Evolutionary conservation across 2,329 filamentous ascomycete species (phyloP).

Genomic region (Phialophora chinensis): DNA sequence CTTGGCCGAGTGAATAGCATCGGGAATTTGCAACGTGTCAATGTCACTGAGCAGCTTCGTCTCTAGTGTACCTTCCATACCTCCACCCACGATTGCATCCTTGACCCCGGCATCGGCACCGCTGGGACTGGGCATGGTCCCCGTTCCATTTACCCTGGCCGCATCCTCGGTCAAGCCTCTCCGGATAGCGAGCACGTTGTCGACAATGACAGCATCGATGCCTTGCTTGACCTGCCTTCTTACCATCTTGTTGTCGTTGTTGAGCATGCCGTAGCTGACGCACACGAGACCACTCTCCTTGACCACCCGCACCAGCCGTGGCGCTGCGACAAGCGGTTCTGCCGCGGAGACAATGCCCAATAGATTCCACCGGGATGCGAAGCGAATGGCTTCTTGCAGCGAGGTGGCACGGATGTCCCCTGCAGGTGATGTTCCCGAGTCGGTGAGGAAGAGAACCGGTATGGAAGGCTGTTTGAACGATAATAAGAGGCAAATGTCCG

Average conservation of each 20-base stretch:
- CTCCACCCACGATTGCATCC: not conserved
- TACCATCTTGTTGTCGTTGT: conserved; percentile 86
- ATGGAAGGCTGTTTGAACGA: conserved; percentile 98
- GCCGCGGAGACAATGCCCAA: conserved; percentile 89
- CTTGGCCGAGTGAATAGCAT: conserved; percentile 12
- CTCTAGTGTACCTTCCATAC: not conserved
- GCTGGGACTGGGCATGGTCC: not conserved
- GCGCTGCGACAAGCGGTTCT: conserved; percentile 85
- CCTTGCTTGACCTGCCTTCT: conserved; percentile 92
- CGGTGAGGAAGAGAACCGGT: conserved; percentile 90
- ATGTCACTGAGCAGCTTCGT: conserved; percentile 27
- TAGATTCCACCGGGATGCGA: conserved; percentile 92
- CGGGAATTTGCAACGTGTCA: conserved; percentile 29
- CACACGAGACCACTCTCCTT: conserved; percentile 94
- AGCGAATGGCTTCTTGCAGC: conserved; percentile 92
- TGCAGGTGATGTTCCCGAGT: conserved; percentile 79
- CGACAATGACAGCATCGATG: conserved; percentile 97
- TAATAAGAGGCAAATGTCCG: conserved; percentile 90
- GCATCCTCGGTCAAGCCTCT: conserved; percentile 73
- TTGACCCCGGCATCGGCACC: not conserved
- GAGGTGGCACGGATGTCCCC: conserved; percentile 90
- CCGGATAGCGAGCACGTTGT: conserved; percentile 89
- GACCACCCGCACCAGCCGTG: conserved; percentile 85
- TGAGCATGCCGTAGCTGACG: conserved; percentile 88
- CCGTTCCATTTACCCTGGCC: conserved; percentile 9